Percentiles rank a stretch among this genome's conserved stretches.
phyloP scores from a whole-genome alignment of 2,329 filamentous ascomycete genomes.

The Apiospora kogelbergensis region DNA sequence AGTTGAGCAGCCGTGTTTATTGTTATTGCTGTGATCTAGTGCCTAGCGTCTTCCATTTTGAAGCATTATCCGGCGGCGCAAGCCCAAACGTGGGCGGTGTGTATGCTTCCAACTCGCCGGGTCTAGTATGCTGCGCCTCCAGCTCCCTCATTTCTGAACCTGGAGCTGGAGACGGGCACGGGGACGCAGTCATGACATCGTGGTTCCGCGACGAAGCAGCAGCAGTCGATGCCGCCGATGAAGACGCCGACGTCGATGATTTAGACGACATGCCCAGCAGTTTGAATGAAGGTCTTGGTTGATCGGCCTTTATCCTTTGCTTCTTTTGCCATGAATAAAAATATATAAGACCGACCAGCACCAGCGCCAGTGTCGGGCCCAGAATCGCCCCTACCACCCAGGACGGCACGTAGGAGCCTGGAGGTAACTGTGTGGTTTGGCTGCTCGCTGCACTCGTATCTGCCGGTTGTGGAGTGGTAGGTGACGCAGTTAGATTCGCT shows the following conservation, averaged over 20 bases:
- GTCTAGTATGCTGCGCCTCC: neutral
- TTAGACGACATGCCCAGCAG: neutral
- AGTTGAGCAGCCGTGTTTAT: neutral
- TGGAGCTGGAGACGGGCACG: neutral
- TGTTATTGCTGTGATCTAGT: neutral
- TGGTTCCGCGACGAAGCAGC: neutral
- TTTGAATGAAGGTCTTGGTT: neutral
- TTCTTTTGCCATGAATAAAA: neutral
- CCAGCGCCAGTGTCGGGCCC: neutral
- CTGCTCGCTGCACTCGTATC: neutral
- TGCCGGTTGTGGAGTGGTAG: neutral
- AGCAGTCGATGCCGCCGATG: neutral
- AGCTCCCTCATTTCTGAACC: neutral
- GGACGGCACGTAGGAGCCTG: neutral
- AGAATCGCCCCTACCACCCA: neutral
- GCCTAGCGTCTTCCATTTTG: neutral
- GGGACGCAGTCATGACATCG: neutral
- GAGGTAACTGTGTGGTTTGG: neutral
- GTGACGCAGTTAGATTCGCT: neutral
- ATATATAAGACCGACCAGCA: neutral
- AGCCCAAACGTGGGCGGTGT: neutral
- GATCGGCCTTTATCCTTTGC: neutral
- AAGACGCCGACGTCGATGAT: too few relatives aligned
- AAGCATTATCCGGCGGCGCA: neutral
- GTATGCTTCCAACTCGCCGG: neutral